Percentiles rank a stretch among this genome's conserved stretches.
Evolutionary conservation across 805 yeast species (phyloP).

Genomic region (Nakazawaea pomicola): DNA sequence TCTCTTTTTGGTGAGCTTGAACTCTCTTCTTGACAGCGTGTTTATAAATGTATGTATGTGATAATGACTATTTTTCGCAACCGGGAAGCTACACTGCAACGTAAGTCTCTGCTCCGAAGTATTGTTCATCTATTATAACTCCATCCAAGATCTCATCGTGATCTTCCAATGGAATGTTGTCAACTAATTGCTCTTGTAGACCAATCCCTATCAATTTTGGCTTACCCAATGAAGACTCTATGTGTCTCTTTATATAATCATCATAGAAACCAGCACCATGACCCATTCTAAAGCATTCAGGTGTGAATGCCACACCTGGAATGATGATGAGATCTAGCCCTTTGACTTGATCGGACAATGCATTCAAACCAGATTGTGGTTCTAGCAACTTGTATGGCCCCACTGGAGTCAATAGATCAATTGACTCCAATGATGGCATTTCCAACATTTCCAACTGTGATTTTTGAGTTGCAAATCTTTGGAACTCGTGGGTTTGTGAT

Average conservation of each 20-base stretch:
- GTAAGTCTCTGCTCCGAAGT: slow-evolving; percentile 15
- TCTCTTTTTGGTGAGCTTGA: slow-evolving; percentile 18
- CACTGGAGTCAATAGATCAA: slow-evolving; percentile 47
- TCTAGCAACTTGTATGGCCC: slow-evolving; percentile 69
- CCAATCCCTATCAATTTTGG: slow-evolving; percentile 62
- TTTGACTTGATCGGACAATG: slow-evolving; percentile 14
- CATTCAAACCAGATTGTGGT: slow-evolving; percentile 38
- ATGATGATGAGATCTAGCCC: slow-evolving; percentile 70
- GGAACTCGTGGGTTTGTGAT: slow-evolving; percentile 23
- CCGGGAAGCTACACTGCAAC: too few relatives aligned
- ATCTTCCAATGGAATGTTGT: slow-evolving; percentile 46
- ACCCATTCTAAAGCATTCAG: slow-evolving; percentile 53
- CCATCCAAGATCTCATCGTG: slow-evolving; percentile 63
- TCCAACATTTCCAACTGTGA: slow-evolving; percentile 53
- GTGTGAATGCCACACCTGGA: slow-evolving; percentile 83
- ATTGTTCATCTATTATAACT: slow-evolving; percentile 38
- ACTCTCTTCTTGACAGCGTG: too few relatives aligned
- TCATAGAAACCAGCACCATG: slow-evolving; percentile 96
- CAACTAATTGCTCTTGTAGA: slow-evolving; percentile 55
- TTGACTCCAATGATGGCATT: slow-evolving; percentile 36
- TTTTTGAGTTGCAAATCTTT: slow-evolving; percentile 26
- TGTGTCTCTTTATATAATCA: slow-evolving; percentile 54
- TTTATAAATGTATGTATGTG: background rate
- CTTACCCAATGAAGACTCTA: slow-evolving; percentile 23
- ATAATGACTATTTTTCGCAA: too few relatives aligned